These are phyloP conservation scores for Sporothrix pallida DNA, from an alignment of 2,329 filamentous ascomycete genomes.

Conservation along the genomic window DNA sequence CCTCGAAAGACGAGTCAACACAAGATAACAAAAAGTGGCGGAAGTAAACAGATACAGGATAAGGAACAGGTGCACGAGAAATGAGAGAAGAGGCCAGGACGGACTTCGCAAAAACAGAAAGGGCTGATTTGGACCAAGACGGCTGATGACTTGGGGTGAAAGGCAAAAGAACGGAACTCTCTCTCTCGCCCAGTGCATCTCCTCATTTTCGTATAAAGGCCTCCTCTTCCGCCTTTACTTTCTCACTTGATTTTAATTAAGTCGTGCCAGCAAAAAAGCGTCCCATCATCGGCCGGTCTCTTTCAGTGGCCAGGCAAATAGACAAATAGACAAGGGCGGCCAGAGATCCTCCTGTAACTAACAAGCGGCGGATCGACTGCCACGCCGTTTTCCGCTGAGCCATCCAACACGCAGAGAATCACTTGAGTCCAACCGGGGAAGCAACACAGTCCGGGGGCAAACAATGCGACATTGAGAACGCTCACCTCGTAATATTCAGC, in stretches of 20 bases:
- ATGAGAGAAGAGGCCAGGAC: not conserved
- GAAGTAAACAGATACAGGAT: not conserved
- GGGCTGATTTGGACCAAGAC: not conserved
- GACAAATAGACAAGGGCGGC: not conserved
- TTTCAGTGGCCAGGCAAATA: slow-evolving; percentile 23
- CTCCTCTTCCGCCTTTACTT: not conserved
- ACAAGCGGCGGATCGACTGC: not conserved
- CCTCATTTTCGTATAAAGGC: not conserved
- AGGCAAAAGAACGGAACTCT: not conserved
- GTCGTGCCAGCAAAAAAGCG: slow-evolving; percentile 3
- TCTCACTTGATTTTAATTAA: slow-evolving; percentile 12
- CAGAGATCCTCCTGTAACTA: not conserved
- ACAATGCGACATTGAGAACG: too few relatives aligned
- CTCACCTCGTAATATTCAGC: not conserved
- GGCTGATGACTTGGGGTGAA: not conserved
- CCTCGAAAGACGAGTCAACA: not conserved
- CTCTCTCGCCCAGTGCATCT: not conserved
- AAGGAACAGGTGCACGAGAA: not conserved
- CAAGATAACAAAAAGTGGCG: not conserved
- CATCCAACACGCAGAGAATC: not conserved
- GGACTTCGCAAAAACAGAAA: not conserved
- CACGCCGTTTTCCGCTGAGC: not conserved
- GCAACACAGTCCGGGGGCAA: too few relatives aligned
- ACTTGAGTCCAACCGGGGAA: not conserved
- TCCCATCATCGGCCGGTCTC: not conserved